These are phyloP conservation scores for Dactylorhiza incarnata DNA, from an alignment of 106 monocot species.

Conservation along the genomic window DNA sequence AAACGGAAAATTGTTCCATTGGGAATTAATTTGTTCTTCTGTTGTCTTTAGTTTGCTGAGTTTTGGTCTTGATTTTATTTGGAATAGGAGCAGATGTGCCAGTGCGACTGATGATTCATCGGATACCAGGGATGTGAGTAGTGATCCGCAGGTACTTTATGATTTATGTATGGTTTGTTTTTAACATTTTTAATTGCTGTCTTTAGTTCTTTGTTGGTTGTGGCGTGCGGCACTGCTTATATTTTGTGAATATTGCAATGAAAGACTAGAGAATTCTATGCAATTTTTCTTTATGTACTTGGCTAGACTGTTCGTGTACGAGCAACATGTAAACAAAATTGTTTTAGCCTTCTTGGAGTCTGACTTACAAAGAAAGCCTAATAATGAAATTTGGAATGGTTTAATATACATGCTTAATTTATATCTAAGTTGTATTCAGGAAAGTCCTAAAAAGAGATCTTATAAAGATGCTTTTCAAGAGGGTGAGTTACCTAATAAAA, in stretches of 20 bases:
- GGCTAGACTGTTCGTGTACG: no score
- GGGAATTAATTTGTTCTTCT: no score
- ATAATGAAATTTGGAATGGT: no score
- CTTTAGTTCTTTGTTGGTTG: neutral
- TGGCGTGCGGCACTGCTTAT: neutral
- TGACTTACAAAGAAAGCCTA: neutral
- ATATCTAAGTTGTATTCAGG: slow-evolving; percentile 7
- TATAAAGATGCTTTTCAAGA: slow-evolving; percentile 15
- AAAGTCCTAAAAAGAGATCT: slow-evolving; percentile 21
- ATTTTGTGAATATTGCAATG: no score
- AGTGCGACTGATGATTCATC: slow-evolving; percentile 47
- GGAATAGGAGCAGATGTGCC: slow-evolving; percentile 23
- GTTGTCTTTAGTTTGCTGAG: neutral
- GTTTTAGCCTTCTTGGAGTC: neutral
- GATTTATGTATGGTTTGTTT: neutral
- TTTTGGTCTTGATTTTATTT: neutral
- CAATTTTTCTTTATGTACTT: no score
- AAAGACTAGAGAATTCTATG: no score
- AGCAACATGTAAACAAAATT: neutral
- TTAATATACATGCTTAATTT: no score
- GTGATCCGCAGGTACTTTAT: slow-evolving; percentile 26
- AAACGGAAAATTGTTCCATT: no score
- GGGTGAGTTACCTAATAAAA: slow-evolving; percentile 18
- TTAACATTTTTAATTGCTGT: neutral
- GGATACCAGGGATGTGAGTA: slow-evolving; percentile 29